A percentile compares a stretch with the other conserved stretches of the same genome.
Evolutionary conservation across 805 yeast species (phyloP).

Genomic region (Maudiozyma turicensis): DNA sequence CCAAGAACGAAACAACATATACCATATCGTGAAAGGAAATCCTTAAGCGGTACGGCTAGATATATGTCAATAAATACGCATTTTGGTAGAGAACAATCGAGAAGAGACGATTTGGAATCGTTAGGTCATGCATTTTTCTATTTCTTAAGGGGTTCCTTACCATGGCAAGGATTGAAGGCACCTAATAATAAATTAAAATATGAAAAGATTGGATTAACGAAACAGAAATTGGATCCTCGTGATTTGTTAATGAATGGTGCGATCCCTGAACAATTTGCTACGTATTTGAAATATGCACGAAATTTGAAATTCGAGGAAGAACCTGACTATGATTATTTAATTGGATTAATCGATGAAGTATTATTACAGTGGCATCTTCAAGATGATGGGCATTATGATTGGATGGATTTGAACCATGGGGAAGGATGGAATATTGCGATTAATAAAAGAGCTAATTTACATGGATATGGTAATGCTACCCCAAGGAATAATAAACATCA

Average conservation of each 20-base stretch:
- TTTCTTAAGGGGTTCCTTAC: constrained; percentile 85
- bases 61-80: constrained; percentile 98
- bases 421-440: constrained; percentile 72
- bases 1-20: constrained; percentile 93
- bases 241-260: constrained; percentile 46
- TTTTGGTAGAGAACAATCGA: constrained; percentile 90
- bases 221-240: constrained; percentile 56
- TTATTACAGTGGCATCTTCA: constrained; percentile 47
- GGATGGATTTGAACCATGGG: constrained; percentile 74
- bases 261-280: constrained; percentile 65
- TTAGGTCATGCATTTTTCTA: constrained; percentile 95
- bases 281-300: constrained; percentile 61
- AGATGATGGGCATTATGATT: constrained; percentile 64
- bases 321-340: constrained; percentile 64
- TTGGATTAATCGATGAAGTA: constrained; percentile 50
- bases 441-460: constrained; percentile 69
- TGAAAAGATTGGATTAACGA: constrained; percentile 77
- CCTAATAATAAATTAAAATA: constrained; percentile 96
- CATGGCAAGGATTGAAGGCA: constrained; percentile 98
- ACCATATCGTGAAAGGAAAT: constrained; percentile 93
- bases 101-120: constrained; percentile 94
- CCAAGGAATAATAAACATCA: constrained; percentile 28
- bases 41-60: constrained; percentile 95
- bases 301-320: constrained; percentile 66
- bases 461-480: constrained; percentile 71